Percentiles rank a stretch among this genome's conserved stretches.
These are phyloP conservation scores for Nannizzia gypsea DNA, from an alignment of 2,329 filamentous ascomycete species.

Conservation along the genomic window DNA sequence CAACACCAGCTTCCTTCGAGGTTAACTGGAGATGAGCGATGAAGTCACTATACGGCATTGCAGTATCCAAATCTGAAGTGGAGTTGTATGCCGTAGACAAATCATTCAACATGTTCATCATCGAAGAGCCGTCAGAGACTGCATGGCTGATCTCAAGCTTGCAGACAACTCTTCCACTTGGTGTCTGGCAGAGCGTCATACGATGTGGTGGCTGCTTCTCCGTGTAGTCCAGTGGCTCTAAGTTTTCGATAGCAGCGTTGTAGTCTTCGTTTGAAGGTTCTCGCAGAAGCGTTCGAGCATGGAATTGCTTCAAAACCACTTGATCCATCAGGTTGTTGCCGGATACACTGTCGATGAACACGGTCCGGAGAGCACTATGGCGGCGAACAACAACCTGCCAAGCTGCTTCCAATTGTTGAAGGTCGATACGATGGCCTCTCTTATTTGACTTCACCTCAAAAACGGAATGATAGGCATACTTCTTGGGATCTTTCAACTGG, in stretches of 20 bases:
- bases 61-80: conserved; percentile 18
- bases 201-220: conserved; percentile 25
- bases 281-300: conserved; percentile 20
- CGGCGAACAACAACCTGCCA: conserved; percentile 26
- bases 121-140: conserved; percentile 28
- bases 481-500: conserved; percentile 25
- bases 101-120: conserved; percentile 24
- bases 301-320: conserved; percentile 23
- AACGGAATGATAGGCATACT: conserved; percentile 28
- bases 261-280: conserved; percentile 21
- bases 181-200: conserved; percentile 25
- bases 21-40: conserved; percentile 25
- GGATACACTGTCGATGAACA: conserved; percentile 26
- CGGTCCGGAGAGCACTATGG: conserved; percentile 25
- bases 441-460: conserved; percentile 23
- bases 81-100: conserved; percentile 24
- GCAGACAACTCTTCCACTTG: conserved; percentile 22
- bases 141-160: conserved; percentile 31
- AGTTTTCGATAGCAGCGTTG: conserved; percentile 18
- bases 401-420: conserved; percentile 21
- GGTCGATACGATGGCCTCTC: conserved; percentile 16
- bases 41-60: conserved; percentile 28
- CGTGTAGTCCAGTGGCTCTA: conserved; percentile 21
- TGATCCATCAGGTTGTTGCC: conserved; percentile 28
- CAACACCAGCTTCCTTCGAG: conserved; percentile 19